Evolutionary conservation across 805 yeast genomes (phyloP), one percentile per base, ranked within the genome.

Genomic region (Sugiyamaella lignohabitans): DNA sequence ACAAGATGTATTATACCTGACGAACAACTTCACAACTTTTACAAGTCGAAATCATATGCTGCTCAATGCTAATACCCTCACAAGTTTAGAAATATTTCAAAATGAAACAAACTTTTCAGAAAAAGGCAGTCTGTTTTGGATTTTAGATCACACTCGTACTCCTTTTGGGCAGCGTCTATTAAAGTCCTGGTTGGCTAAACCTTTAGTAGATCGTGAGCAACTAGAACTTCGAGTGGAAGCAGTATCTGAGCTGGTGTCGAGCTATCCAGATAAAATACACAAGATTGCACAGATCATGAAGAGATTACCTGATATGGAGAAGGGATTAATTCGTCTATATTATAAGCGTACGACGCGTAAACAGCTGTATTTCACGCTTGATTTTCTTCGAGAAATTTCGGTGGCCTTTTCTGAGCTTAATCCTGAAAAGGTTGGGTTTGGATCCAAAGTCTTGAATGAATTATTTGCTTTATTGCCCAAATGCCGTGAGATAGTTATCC

Each of bases 101-200:
- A 86, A 86, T 56, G 65, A 72, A 2, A 79, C 93, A 0, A 79
- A 79, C 51, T 61, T 66, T 10, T 66, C 71, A 3, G 69, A 68
- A 5, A 65, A 71, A 27, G 98, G 97, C 0, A 79, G 96, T 0
- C 65, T 91, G 11, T 61, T 85, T 14, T 86, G 94, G 88, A 68
- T 87, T 2, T 55, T 93, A 50, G 84, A 91, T 60, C 88, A 84
- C 53, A 86, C 98, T 0, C 66, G 78, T 29, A 86, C 98, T 0
- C 70, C 74, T 23, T 83, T 82, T 62, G 98, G 98, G 0, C 74
- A 71, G 39, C 65, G 96, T 45, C 56, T 78, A 49, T 61, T 93
- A 11, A 70, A 72, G 23, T 68, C 74, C 34, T 93, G 98, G 98
- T 65, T 89, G 0, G 70, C 79, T 1, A 70, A 73, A 50, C 98